phyloP scores from a whole-genome alignment of 805 yeast genomes.

The Ogataea methylovora region DNA sequence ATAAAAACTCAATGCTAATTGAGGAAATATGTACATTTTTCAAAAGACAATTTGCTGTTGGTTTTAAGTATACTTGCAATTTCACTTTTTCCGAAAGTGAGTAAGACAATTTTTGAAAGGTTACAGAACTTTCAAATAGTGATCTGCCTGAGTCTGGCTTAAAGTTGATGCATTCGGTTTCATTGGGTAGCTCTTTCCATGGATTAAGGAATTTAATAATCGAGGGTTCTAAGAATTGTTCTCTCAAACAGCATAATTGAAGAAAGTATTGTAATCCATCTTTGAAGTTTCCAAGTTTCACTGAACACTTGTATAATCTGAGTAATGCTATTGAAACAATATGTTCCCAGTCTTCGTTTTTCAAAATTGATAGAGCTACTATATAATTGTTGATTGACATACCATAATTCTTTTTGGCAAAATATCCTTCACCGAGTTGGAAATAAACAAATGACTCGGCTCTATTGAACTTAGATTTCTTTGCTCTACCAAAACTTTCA shows the following conservation, averaged over 20 bases:
- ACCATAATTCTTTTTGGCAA: conserved; percentile 23
- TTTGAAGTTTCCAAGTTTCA: conserved; percentile 20
- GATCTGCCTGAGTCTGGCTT: not conserved
- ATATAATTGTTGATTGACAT: conserved; percentile 35
- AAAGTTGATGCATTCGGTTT: not conserved
- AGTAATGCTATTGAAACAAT: conserved; percentile 26
- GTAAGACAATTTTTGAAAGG: conserved; percentile 9
- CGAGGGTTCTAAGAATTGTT: conserved; percentile 4
- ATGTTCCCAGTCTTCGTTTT: conserved; percentile 33
- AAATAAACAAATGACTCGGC: conserved; percentile 36
- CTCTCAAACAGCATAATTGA: conserved; percentile 22
- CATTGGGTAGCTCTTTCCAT: not conserved
- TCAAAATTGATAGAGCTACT: conserved; percentile 28
- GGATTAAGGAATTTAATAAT: conserved; percentile 1
- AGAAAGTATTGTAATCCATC: conserved; percentile 27
- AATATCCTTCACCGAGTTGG: conserved; percentile 45
- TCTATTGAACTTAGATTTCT: conserved; percentile 27
- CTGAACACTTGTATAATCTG: conserved; percentile 32
- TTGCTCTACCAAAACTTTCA: conserved; percentile 28
- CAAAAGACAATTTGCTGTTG: conserved; percentile 17
- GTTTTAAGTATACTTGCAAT: conserved; percentile 26
- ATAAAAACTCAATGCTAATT: conserved; percentile 11
- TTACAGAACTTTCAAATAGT: conserved; percentile 11
- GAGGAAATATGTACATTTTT: conserved; percentile 9
- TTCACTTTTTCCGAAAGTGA: conserved; percentile 14